Conservation (phyloP, 345 rosid genomes). For the Eutrema japonicum region DNA sequence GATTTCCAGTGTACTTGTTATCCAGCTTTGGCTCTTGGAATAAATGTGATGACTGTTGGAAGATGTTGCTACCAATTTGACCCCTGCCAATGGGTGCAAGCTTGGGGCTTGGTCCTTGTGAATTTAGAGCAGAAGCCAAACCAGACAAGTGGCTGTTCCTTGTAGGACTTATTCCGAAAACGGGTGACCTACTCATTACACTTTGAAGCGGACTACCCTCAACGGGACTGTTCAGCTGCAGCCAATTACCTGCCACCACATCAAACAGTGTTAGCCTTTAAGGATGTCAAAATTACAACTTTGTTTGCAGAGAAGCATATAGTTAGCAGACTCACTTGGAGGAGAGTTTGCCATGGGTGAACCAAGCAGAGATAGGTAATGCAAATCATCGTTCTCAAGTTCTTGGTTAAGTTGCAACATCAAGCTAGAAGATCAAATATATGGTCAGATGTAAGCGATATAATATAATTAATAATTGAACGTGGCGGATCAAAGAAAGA, state of each 20-base stretch:
- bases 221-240: conserved; percentile 63
- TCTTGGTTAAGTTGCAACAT: conserved; percentile 72
- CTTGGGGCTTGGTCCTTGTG: conserved; percentile 57
- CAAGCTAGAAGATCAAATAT: conserved; percentile 51
- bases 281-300: conserved; percentile 14
- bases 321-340: conserved; percentile 32
- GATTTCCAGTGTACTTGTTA: conserved; percentile 47
- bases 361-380: conserved; percentile 59
- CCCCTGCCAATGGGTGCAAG: conserved; percentile 67
- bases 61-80: conserved; percentile 37
- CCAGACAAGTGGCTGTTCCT: conserved; percentile 59
- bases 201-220: conserved; percentile 62
- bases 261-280: conserved; percentile 24
- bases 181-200: conserved; percentile 57
- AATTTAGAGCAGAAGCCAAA: conserved; percentile 64
- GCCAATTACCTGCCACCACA: conserved; percentile 62
- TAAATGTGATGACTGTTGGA: conserved; percentile 60
- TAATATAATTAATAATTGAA: neutral
- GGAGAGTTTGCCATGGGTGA: conserved; percentile 71
- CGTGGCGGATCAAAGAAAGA: conserved; percentile 1
- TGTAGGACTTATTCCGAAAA: conserved; percentile 55
- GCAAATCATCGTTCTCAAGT: conserved; percentile 66
- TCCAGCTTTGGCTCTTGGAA: conserved; percentile 61
- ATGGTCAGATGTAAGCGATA: conserved; percentile 22
- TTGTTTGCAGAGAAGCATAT: conserved; percentile 4